Evolutionary conservation across 2,329 filamentous ascomycete genomes (phyloP).

Genomic region (Stagonosporopsis vannaccii): DNA sequence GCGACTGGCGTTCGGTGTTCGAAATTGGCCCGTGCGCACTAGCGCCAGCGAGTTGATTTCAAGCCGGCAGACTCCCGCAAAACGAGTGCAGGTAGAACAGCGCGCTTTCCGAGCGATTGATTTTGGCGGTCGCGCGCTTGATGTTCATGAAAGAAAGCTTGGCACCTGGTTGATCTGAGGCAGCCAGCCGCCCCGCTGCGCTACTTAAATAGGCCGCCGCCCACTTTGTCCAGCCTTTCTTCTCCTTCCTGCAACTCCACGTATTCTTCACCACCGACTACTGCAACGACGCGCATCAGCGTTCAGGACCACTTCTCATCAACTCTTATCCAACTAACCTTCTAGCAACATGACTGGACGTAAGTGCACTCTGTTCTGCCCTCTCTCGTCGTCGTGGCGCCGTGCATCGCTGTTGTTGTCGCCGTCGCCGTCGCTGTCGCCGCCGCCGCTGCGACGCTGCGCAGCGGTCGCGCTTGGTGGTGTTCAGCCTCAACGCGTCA

Average conservation of each 20-base stretch:
- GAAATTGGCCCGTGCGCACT: conserved; percentile 7
- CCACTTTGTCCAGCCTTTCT: conserved; percentile 18
- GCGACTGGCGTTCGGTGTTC: conserved; percentile 11
- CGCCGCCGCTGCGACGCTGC: conserved; percentile 9
- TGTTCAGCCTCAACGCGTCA: conserved; percentile 31
- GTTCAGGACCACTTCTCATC: conserved; percentile 9
- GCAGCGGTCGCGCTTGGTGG: conserved; percentile 32
- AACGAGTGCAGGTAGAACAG: conserved; percentile 4
- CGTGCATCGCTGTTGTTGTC: conserved; percentile 20
- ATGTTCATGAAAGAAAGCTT: conserved; percentile 25
- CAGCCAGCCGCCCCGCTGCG: conserved; percentile 23
- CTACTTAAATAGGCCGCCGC: conserved; percentile 34
- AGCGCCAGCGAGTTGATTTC: conserved; percentile 6
- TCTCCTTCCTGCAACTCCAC: conserved; percentile 16
- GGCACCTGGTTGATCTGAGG: conserved; percentile 30
- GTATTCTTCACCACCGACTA: conserved; percentile 21
- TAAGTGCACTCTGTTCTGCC: conserved; percentile 41
- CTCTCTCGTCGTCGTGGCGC: conserved; percentile 22
- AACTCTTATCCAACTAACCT: conserved; percentile 24
- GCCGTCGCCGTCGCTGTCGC: conserved; percentile 12
- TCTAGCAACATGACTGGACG: conserved; percentile 54
- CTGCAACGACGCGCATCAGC: conserved; percentile 4
- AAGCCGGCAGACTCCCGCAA: conserved; percentile 4
- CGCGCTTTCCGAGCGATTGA: conserved; percentile 4
- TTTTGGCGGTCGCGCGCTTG: conserved; percentile 15